Base-by-base conservation (phyloP, 106 monocot species). In the Allium sativum region DNA sequence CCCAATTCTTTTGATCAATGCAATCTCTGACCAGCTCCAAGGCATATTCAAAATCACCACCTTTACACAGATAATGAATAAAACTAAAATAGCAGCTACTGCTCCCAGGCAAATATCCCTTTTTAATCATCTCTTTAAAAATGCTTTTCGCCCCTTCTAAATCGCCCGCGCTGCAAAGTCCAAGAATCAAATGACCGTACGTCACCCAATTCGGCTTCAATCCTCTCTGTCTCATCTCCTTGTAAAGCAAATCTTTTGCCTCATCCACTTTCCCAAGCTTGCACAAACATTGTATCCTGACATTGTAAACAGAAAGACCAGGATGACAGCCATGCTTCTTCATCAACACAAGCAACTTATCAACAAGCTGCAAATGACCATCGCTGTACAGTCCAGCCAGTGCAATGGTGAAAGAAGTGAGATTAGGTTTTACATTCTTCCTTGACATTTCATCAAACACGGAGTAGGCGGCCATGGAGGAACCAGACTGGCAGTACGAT, bases 361-460 rank as follows among this genome's bases (percentile, higher is more conserved):
- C 45, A 0, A 96, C 79, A 9, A 87, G 87, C 42, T 80, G 87
- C 18, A 81, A 73, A 54, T 54, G 61, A 70, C 78, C 77, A 45
- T 91, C 90, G 51, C 31, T 67, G 66, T 82, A 96, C 13, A 96
- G 78, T 16, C 95, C 87, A 12, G 75, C 44, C 6, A 96, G 53
- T 21, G 80, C 72, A 3, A 60, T 73, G 64, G 56, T 77, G 64
- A 84, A 90, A 1, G 84, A 82, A 15, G 90, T 81, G 50, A 56
- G 17, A 59, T 84, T 90, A 15, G 95, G 87, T 65, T 84, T 82
- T 44, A 90, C 53, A 8, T 68, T 64, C n/a, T 8, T 71, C 40
- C 66, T 55, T 54, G 45, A 40, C 95, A 96, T 96, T 79, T 90
- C 87, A 0, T 90, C 90, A 41, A 96, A 63, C 53, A 96, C 7